Evolutionary conservation across 108 stramenopile genomes (phyloP).

Genomic region (Craspedostauros australis): DNA sequence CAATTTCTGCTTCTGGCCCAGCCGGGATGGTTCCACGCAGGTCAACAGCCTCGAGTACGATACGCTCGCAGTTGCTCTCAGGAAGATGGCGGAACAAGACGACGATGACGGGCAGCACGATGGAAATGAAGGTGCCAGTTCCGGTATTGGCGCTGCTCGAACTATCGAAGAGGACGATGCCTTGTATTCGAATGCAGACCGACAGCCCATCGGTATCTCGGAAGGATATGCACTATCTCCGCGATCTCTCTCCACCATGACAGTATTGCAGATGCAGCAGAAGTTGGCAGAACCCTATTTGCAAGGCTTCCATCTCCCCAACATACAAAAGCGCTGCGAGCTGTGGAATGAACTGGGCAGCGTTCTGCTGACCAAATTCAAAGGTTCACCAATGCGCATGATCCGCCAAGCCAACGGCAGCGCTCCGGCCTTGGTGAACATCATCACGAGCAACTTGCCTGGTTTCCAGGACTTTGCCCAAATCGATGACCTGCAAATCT

Average conservation of each 20-base stretch:
- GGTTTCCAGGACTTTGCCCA: constrained; percentile 76
- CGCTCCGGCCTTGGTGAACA: constrained; percentile 52
- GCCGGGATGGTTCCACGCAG: constrained; percentile 1
- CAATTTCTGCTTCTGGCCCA: constrained; percentile 95
- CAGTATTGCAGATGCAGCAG: constrained; percentile 30
- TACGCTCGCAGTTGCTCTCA: constrained; percentile 73
- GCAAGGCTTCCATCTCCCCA: constrained; percentile 37
- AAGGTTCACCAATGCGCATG: constrained; percentile 55
- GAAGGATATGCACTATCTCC: constrained; percentile 63
- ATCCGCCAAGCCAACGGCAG: constrained; percentile 43
- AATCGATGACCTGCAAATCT: constrained; percentile 17
- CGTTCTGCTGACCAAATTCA: constrained; percentile 37
- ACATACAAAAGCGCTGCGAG: constrained; percentile 45
- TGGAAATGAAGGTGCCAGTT: neutral
- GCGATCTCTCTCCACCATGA: constrained; percentile 38
- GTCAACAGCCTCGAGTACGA: constrained; percentile 79
- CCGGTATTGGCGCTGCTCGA: neutral
- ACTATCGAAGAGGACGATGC: constrained; percentile 9
- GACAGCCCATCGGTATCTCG: too few relatives aligned
- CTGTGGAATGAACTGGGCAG: constrained; percentile 74
- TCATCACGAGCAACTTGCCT: constrained; percentile 56
- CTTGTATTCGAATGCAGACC: too few relatives aligned
- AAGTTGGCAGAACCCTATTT: constrained; percentile 41
- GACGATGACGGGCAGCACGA: constrained; percentile 22
- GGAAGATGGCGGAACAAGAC: constrained; percentile 61